These are phyloP conservation scores for Chytriomyces sp. DNA, from an alignment of 192 early-diverging fungal genomes.

Conservation along the genomic window DNA sequence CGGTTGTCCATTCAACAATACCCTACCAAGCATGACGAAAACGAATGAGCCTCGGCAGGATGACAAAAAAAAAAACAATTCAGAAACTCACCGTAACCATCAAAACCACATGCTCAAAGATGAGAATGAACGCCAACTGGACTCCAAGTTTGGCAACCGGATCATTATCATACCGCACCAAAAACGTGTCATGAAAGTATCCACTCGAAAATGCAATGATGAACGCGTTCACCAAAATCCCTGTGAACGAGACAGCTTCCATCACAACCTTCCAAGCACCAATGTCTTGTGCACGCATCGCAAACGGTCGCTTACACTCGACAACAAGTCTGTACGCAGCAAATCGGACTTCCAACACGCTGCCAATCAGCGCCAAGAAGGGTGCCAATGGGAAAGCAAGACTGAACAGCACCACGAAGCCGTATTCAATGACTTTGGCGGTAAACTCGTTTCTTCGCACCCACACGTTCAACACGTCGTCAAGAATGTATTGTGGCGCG, in stretches of 20 bases:
- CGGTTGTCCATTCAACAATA: constrained; percentile 34
- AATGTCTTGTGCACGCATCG: constrained; percentile 34
- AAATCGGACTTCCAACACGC: constrained; percentile 63
- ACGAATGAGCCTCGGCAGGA: constrained; percentile 11
- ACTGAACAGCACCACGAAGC: constrained; percentile 72
- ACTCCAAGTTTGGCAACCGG: constrained; percentile 27
- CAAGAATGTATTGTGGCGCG: constrained; percentile 26
- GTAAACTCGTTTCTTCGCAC: constrained; percentile 6
- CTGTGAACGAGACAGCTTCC: constrained; percentile 5
- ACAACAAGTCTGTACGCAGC: constrained; percentile 49
- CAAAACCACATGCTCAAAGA: constrained; percentile 45
- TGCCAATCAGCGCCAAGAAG: constrained; percentile 67
- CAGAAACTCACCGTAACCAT: constrained; percentile 8
- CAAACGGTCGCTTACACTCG: constrained; percentile 37
- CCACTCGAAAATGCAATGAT: constrained; percentile 44
- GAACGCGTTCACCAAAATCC: constrained; percentile 43
- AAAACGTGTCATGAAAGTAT: constrained; percentile 36
- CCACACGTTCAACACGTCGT: constrained; percentile 28
- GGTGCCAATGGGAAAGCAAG: constrained; percentile 72
- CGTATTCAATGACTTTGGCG: constrained; percentile 62
- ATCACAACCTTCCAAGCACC: constrained; percentile 30
- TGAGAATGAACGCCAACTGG: constrained; percentile 43
- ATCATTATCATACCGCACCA: constrained; percentile 10
- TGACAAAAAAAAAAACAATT: neutral
- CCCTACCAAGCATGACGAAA: constrained; percentile 18